phyloP scores from a whole-genome alignment of 192 early-diverging fungal species.

The Cladochytrium replicatum region DNA sequence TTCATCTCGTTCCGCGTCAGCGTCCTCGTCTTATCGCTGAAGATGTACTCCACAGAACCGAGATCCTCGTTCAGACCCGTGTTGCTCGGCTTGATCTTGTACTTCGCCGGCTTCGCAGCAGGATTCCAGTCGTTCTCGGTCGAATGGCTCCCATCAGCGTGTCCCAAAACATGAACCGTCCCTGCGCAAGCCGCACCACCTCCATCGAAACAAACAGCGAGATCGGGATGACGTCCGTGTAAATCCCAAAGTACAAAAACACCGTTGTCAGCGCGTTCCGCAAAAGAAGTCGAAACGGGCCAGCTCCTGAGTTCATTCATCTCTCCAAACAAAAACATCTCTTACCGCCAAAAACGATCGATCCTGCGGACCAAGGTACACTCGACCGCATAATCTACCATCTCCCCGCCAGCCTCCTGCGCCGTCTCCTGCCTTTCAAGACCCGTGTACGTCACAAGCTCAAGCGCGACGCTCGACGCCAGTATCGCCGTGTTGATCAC shows the following conservation, averaged over 20 bases:
- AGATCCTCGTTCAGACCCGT: conserved; percentile 67
- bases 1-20: conserved; percentile 47
- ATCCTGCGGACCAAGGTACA: too few relatives aligned
- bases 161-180: conserved; percentile 56
- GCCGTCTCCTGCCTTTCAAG: conserved; percentile 9
- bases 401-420: conserved; percentile 1
- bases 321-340: too few relatives aligned
- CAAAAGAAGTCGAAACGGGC: too few relatives aligned
- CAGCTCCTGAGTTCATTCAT: too few relatives aligned
- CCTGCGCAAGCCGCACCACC: conserved; percentile 54
- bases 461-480: conserved; percentile 17
- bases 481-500: conserved; percentile 32
- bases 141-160: conserved; percentile 33
- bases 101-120: too few relatives aligned
- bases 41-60: conserved; percentile 77
- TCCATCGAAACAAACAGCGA: conserved; percentile 67
- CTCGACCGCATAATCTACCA: conserved; percentile 13
- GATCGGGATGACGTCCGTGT: conserved; percentile 65
- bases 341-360: too few relatives aligned
- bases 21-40: conserved; percentile 60
- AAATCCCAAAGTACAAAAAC: conserved; percentile 41
- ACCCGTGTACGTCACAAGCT: conserved; percentile 19
- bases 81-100: conserved; percentile 35
- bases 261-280: conserved; percentile 17
- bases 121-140: conserved; percentile 8